Evolutionary conservation across 805 yeast species (phyloP).

Genomic region (Metschnikowia colocasiae): DNA sequence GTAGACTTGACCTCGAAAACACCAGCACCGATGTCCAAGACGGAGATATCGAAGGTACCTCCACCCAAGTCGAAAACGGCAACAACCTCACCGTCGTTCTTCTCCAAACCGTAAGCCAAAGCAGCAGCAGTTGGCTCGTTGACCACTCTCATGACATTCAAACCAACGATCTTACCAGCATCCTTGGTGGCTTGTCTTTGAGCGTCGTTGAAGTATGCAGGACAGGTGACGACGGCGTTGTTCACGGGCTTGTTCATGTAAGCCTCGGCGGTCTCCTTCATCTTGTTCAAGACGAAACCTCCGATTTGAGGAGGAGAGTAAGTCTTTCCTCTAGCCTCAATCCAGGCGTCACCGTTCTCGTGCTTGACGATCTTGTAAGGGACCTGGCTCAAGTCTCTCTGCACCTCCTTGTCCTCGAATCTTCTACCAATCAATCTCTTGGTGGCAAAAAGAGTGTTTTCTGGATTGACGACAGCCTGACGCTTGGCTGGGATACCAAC

Average conservation of each 20-base stretch:
- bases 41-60: slow-evolving; percentile 97
- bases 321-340: slow-evolving; percentile 79
- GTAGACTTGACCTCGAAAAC: slow-evolving; percentile 97
- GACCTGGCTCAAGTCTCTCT: slow-evolving; percentile 80
- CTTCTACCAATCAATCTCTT: slow-evolving; percentile 94
- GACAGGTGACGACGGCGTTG: slow-evolving; percentile 89
- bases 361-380: slow-evolving; percentile 91
- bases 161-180: slow-evolving; percentile 96
- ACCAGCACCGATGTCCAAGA: slow-evolving; percentile 95
- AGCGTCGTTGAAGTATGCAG: slow-evolving; percentile 87
- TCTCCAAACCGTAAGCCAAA: slow-evolving; percentile 90
- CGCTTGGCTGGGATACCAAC: slow-evolving; percentile 96
- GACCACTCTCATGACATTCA: slow-evolving; percentile 84
- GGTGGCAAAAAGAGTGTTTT: slow-evolving; percentile 90
- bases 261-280: slow-evolving; percentile 97
- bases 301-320: slow-evolving; percentile 97
- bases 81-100: slow-evolving; percentile 75
- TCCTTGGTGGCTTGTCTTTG: slow-evolving; percentile 94
- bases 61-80: slow-evolving; percentile 98
- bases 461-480: slow-evolving; percentile 92
- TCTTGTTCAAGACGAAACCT: slow-evolving; percentile 87
- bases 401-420: slow-evolving; percentile 84
- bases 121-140: slow-evolving; percentile 95
- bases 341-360: slow-evolving; percentile 94
- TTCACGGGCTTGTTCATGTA: slow-evolving; percentile 81